phyloP scores from a whole-genome alignment of 176 grass and related monocot species.

The Oryza longistaminata region DNA sequence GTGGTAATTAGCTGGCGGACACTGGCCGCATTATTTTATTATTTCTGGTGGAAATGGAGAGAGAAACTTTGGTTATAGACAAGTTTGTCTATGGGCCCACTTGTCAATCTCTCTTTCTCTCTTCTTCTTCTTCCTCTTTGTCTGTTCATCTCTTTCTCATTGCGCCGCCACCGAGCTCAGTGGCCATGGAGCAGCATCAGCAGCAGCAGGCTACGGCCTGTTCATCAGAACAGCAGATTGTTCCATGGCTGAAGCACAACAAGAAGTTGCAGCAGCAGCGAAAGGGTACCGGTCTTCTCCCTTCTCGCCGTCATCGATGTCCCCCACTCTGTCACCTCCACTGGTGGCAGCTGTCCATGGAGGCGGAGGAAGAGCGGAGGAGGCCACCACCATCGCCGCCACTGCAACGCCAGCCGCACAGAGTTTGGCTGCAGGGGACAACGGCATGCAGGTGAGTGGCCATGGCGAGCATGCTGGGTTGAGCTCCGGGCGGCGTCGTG shows the following conservation, averaged over 20 bases:
- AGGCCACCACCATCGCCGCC: background rate
- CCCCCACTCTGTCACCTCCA: constrained; percentile 56
- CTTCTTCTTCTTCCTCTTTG: no score
- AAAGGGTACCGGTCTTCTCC: constrained; percentile 48
- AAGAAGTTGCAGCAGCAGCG: background rate
- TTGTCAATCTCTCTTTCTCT: no score
- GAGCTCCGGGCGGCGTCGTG: constrained; percentile 61
- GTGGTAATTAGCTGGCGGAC: no score
- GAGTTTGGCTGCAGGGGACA: constrained; percentile 18
- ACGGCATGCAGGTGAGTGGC: constrained; percentile 31
- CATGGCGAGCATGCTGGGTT: constrained; percentile 37
- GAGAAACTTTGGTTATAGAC: no score
- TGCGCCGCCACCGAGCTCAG: no score
- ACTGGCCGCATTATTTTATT: no score
- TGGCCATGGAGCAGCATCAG: constrained; percentile 22
- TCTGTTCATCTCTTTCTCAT: no score
- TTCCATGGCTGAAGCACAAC: constrained; percentile 34
- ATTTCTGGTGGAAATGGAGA: no score
- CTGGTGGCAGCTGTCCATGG: constrained; percentile 1
- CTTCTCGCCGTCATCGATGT: constrained; percentile 54
- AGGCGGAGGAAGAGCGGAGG: background rate
- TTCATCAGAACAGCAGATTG: constrained; percentile 28
- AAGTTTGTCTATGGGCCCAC: no score
- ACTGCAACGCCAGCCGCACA: constrained; percentile 28
- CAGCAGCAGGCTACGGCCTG: constrained; percentile 20